Evolutionary conservation across 2,329 filamentous ascomycete genomes (phyloP).

Genomic region (Colletotrichum nymphaeae): DNA sequence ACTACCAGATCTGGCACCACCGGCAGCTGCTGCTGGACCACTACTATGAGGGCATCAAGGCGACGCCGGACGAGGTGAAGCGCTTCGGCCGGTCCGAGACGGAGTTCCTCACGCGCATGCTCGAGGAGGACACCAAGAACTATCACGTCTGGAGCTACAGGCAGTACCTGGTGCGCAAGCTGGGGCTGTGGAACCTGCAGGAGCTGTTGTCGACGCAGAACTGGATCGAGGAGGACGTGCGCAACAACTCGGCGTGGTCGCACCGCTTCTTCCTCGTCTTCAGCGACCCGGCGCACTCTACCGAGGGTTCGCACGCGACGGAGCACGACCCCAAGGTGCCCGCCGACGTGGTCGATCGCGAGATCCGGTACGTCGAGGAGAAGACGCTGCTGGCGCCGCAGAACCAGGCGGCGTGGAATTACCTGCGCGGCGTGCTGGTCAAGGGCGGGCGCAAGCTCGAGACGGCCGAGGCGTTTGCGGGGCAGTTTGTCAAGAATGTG

Average conservation of each 20-base stretch:
- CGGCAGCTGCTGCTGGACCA: slow-evolving; percentile 73
- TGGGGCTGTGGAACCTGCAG: slow-evolving; percentile 77
- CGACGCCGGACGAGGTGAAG: slow-evolving; percentile 60
- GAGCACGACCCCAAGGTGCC: slow-evolving; percentile 68
- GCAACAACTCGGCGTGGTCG: slow-evolving; percentile 98
- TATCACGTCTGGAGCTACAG: slow-evolving; percentile 99
- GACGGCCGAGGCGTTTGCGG: slow-evolving; percentile 59
- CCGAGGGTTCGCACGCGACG: slow-evolving; percentile 59
- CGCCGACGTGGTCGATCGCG: slow-evolving; percentile 74
- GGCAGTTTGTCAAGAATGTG: slow-evolving; percentile 61
- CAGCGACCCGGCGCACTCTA: slow-evolving; percentile 65
- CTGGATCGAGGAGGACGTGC: slow-evolving; percentile 82
- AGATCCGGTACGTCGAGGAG: slow-evolving; percentile 78
- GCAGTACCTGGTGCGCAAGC: slow-evolving; percentile 73
- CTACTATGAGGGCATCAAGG: slow-evolving; percentile 69
- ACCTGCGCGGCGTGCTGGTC: slow-evolving; percentile 80
- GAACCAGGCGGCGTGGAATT: slow-evolving; percentile 96
- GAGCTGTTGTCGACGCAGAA: slow-evolving; percentile 79
- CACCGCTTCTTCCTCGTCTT: slow-evolving; percentile 97
- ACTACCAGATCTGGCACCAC: slow-evolving; percentile 97
- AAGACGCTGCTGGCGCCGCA: slow-evolving; percentile 86
- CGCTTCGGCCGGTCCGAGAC: slow-evolving; percentile 73
- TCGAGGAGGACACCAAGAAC: slow-evolving; percentile 91
- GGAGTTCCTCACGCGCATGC: slow-evolving; percentile 82
- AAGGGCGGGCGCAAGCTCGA: slow-evolving; percentile 69